Base-by-base conservation (phyloP, 164 flowering plant genomes). In the Euptelea pleiosperma region DNA sequence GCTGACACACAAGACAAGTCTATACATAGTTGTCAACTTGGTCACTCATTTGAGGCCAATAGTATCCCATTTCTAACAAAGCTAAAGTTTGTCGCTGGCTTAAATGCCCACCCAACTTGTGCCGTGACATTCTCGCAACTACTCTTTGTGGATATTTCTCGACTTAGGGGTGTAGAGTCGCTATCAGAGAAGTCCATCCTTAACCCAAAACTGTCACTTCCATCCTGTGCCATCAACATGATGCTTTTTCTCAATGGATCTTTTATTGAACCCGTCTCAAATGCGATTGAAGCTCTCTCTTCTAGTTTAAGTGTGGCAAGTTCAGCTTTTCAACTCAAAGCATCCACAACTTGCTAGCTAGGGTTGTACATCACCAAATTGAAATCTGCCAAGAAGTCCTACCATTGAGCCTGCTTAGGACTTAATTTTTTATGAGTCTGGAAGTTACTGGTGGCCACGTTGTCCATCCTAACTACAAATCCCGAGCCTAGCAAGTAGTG, bases 341-440 rank as follows among this genome's bases (percentile, higher is more conserved):
- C 52, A 15, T 47, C 52, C 5, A 21, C 52, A 5, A 47, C 52
- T 15, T 4, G 29, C 2, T 49, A 9, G 3, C 15, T 30, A 2
- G 31, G 53, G 4, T 49, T 25, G 34, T 49, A 49, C 30, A 8
- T 24, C 18, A 25, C 28, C 26, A 33, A 12, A n/a, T 33, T 2
- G 33, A 53, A 53, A 2, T 53, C 40, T 18, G 22, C 41, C 6
- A 53, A 15, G 41, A 53, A 52, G 3, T 52, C 55, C 2, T 52
- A 2, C 55, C 36, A 28, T 1, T 4, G 1, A 15, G 55, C 55
- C 28, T 52, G 37, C 57, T 53, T 15, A n/a, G 24, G 40, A 53
- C 25, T 16, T 19, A n/a, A 25, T 25, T 53, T 36, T 26, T 53
- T 54, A 10, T 54, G 29, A 6, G 37, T 14, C n/a, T 10, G 29